Evolutionary conservation across 805 yeast species (phyloP), one percentile per base, ranked within the genome.

Genomic region (Saturnispora gosingensis): DNA sequence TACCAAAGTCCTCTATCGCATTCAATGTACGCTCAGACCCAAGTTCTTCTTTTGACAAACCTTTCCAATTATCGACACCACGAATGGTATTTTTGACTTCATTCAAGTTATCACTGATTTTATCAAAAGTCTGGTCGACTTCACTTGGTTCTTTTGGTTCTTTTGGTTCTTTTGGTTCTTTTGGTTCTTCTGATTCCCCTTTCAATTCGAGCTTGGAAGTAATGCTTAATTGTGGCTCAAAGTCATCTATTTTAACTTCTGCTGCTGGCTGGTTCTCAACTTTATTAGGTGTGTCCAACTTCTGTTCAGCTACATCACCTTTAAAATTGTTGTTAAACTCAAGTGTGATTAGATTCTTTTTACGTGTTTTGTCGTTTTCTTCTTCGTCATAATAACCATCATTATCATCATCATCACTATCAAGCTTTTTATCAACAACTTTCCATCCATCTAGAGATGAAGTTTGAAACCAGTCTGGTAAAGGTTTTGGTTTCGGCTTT

Each of bases 401-500:
- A 18, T 54, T 59, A 16, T 55, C 56, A 11, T 56, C 60, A 8
- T 34, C 51, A 10, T 30, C 48, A 20, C 28, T 46, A 13, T 30
- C 51, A 6, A 20, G 18, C 22, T 34, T n/a, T 46, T 40, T 43
- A 25, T 43, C 42, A 16, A 28, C 30, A 22, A 13, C 5, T 49
- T 49, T 43, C 48, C 48, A 44, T 38, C 20, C 30, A 11, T 47
- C 49, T 34, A 49, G 39, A 46, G 28, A 60, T 18, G 34, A 59
- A 40, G 48, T 63, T 69, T 36, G 54, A 51, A 71, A 70, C 74
- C 74, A 70, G 5, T 51, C 50, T 4, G 74, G 73, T 16, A 70
- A 48, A 9, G 61, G 60, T 10, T 27, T 40, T 1, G 51, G 40
- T 32, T 45, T 56, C 20, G 42, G 45, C n/a, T 52, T 52, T 45